Evolutionary conservation across 2,329 filamentous ascomycete genomes (phyloP), one percentile per base, ranked within the genome.

Genomic region (Calonectria pauciramosa): DNA sequence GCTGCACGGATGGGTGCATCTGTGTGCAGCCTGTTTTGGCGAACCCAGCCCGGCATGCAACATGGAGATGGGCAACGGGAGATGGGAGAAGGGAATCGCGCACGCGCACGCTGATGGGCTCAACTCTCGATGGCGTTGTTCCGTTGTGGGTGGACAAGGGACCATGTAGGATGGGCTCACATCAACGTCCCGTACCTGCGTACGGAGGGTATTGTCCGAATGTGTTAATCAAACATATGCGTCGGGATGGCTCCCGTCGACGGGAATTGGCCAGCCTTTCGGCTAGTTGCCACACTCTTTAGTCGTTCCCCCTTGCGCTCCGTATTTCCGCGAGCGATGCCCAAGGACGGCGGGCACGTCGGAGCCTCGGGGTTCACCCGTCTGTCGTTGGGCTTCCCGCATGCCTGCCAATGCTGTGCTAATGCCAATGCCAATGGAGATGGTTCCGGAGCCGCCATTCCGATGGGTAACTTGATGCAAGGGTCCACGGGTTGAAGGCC

Each of bases 141-240:
- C 26, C 38, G 60, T 38, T 64, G 38, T 20, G 38, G 23, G 26
- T 54, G 47, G 72, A 65, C 76, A 76, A 77, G 77, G 77, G 76
- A 70, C 54, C 38, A 36, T 75, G 64, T 65, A 64, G 47, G 51
- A 70, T 79, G 78, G 77, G 78, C 78, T 80, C 78, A 80, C 69
- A 68, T 77, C 69, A 51, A 73, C 77, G 77, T 78, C 76, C 76
- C 77, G 77, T 74, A 49, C 52, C 69, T 64, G 60, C 60, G 38
- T 52, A 18, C 49, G 44, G 56, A 65, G 30, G 60, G 68, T 65
- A 63, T 63, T 63, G 56, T 41, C 56, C 56, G 56, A 20, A 63
- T 26, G n/a, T 41, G 18, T 63, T 38, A 63, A 63, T 63, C 34
- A 63, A 63, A 41, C 34, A 38, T 63, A 41, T 63, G 56, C 26